Percentiles rank a stretch among this genome's conserved stretches.
These are phyloP conservation scores for Solanum pennellii DNA, from an alignment of 257 asterid genomes.

Conservation along the genomic window DNA sequence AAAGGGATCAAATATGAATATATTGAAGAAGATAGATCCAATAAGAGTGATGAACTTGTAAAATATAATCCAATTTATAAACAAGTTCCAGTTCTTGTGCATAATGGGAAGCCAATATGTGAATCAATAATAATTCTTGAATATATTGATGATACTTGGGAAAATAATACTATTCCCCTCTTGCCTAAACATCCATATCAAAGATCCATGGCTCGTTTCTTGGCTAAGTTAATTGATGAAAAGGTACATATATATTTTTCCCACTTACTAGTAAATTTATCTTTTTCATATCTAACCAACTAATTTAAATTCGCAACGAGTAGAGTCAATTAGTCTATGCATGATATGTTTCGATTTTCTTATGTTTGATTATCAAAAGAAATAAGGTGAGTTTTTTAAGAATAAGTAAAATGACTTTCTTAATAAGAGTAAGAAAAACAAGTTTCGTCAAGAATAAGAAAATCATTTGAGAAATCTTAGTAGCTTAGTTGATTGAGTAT, in stretches of 20 bases:
- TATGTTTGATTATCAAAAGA: neutral
- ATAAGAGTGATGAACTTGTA: neutral
- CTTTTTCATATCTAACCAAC: neutral
- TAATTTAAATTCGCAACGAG: neutral
- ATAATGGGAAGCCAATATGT: neutral
- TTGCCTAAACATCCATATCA: neutral
- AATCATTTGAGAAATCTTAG: neutral
- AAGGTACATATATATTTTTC: neutral
- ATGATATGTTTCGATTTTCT: neutral
- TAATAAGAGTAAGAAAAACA: too few relatives aligned
- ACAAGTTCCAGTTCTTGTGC: neutral
- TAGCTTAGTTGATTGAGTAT: neutral
- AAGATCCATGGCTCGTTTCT: neutral
- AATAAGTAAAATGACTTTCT: neutral
- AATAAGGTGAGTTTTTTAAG: too few relatives aligned
- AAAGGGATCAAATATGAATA: neutral
- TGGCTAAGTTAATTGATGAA: neutral
- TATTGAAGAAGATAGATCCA: neutral
- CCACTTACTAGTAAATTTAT: neutral
- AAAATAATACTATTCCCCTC: neutral
- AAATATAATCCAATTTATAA: neutral
- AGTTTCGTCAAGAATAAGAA: neutral
- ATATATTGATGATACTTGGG: neutral
- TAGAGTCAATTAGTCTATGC: accelerated
- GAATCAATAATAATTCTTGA: neutral